Evolutionary conservation across 305 asterid genomes (phyloP), one percentile per base, ranked within the genome.

Genomic region (Ilex paraguariensis): DNA sequence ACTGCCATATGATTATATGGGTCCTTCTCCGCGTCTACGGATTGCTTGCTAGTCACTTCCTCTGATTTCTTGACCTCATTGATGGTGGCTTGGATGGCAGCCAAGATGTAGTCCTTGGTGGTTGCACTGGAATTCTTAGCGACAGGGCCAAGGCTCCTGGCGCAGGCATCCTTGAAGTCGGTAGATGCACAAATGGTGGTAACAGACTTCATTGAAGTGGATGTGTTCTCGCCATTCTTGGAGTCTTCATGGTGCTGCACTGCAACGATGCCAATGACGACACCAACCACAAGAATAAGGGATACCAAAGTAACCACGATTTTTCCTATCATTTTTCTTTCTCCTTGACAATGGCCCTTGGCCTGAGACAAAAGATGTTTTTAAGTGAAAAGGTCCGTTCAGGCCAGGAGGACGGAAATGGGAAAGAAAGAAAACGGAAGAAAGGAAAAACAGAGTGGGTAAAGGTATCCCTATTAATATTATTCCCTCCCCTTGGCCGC

Each of bases 1-100:
- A 85, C 68, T 0, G 81, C 92, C 55, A 61, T 31, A 31, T 75
- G 70, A 61, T 78, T 58, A 65, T 31, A 67, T 6, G 78, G 75
- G 45, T 87, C 95, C 4, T 51, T 36, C 0, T 66, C 70, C 30
- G 81, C 68, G 75, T 81, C 73, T 0, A 84, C 81, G 0, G 6
- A 10, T 0, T 73, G 66, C 33, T 77, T 74, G 0, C n/a, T 17
- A 1, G 84, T 60, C 11, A 66, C 71, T 0, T 68, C 76, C 3
- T 68, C 10, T 0, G 88, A 74, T 15, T 76, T 78, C 60, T 71
- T 15, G 14, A 54, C 30, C 32, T 54, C 57, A 15, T 54, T 4
- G 31, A 28, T 14, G 32, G 57, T 54, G 7, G 57, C 57, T 8
- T 28, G 30, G 11, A 54, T 14, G 6, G 32, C 57, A 17, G 57